Base-by-base conservation (phyloP, 2,329 filamentous ascomycete species). In the Colletotrichum noveboracense region DNA sequence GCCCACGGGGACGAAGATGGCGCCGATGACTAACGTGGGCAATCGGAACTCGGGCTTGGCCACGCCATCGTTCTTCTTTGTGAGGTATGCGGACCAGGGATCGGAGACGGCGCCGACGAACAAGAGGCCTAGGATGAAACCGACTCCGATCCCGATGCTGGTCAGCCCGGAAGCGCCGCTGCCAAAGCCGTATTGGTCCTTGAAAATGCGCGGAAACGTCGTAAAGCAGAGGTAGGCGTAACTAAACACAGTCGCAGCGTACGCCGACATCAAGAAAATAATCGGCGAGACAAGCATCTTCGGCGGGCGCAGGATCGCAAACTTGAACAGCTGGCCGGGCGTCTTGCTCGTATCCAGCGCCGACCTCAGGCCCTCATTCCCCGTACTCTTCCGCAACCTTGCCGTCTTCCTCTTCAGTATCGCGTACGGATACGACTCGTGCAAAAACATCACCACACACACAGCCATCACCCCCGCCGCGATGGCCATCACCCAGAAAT, bases 401-500 rank as follows among this genome's bases (percentile, higher is more conserved):
- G 73, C 75, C 21, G 82, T 78, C 74, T 84, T 85, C 52, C 78
- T 75, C 28, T 80, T 65, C 21, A 85, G 80, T 16, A 85, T 71
- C n/a, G 79, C 74, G 26, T 73, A 55, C 10, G 80, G 79, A 67
- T 81, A 78, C 6, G 83, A 84, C 73, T 86, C 84, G 7, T 76
- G 77, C 60, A 83, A 72, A 4, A 85, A 74, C 2, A 80, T 13
- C 1, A 77, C 10, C 4, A 84, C 34, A 21, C 79, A 78, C 61
- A 83, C 80, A 10, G 26, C 24, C 21, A 65, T 52, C 28, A 36
- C 81, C 3, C 84, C 86, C 2, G 34, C 38, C 12, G 58, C 92
- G 67, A 94, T 93, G 48, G 92, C 83, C 64, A 94, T 86, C 5
- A 93, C 85, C 83, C 92, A 94, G 80, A 93, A 92, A 0, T 86